Conservation (phyloP, 2,329 filamentous ascomycete species). For the Beauveria brongniartii region DNA sequence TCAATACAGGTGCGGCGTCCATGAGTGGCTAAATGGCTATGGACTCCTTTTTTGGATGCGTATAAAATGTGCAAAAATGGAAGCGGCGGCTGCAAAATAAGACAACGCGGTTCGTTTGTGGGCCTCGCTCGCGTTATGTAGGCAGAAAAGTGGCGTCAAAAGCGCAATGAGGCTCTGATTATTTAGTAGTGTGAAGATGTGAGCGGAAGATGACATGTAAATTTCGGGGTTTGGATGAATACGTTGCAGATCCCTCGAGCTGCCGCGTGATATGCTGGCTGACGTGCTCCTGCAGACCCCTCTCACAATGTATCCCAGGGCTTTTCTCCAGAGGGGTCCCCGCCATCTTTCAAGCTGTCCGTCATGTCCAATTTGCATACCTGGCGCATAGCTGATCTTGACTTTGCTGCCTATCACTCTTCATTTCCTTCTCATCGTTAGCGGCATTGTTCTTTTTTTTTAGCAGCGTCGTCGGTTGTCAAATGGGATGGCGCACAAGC, state of each 20-base stretch:
- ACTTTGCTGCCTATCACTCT: not conserved
- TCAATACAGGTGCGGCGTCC: not conserved
- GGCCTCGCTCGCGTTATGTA: not conserved
- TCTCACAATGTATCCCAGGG: not conserved
- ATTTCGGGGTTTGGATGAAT: not conserved
- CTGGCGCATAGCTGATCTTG: not conserved
- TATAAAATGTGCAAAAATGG: not conserved
- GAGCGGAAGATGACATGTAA: not conserved
- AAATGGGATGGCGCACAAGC: not conserved
- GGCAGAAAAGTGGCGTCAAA: not conserved
- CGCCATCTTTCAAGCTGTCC: not conserved
- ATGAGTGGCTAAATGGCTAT: not conserved
- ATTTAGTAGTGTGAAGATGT: too few relatives aligned
- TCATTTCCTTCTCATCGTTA: not conserved
- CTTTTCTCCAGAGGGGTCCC: not conserved
- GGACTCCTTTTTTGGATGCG: not conserved
- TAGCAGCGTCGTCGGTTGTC: not conserved
- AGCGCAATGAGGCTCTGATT: not conserved
- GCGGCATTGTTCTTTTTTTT: not conserved
- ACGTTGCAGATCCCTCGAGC: not conserved
- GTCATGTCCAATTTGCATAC: not conserved
- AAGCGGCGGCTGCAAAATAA: not conserved
- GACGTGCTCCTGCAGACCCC: not conserved
- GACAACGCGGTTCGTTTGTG: not conserved
- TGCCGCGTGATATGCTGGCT: not conserved